Percentiles rank a stretch among this genome's conserved stretches.
Conservation (phyloP, 2,329 filamentous ascomycete genomes). For the Fusarium scirpi region DNA sequence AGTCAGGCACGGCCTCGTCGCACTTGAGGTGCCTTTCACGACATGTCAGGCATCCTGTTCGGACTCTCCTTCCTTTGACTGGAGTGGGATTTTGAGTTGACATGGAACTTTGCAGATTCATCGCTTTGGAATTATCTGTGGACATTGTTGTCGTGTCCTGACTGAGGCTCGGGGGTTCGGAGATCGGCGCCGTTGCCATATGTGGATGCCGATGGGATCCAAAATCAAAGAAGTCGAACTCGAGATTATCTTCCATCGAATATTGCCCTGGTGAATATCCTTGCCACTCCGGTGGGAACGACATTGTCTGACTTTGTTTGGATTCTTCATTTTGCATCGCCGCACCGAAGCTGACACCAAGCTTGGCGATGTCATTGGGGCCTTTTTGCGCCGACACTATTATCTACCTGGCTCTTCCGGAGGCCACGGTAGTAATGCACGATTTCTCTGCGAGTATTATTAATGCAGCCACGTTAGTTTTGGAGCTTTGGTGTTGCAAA, state of each 20-base stretch:
- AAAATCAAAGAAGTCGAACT: slow-evolving; percentile 14
- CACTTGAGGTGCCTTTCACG: slow-evolving; percentile 91
- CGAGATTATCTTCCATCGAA: slow-evolving; percentile 7
- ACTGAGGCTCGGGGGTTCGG: slow-evolving; percentile 21
- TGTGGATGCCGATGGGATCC: slow-evolving; percentile 18
- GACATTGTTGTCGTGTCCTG: slow-evolving; percentile 12
- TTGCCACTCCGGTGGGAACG: slow-evolving; percentile 29
- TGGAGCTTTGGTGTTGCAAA: slow-evolving; percentile 1
- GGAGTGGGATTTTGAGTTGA: slow-evolving; percentile 23
- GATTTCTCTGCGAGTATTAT: slow-evolving; percentile 2
- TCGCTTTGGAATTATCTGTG: slow-evolving; percentile 22
- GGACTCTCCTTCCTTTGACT: slow-evolving; percentile 75
- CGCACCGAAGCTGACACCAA: slow-evolving; percentile 38
- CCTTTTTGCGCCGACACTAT: slow-evolving; percentile 33
- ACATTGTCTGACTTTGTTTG: slow-evolving; percentile 32
- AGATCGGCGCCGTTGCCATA: slow-evolving; percentile 8
- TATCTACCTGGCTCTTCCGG: slow-evolving; percentile 22
- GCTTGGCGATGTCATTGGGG: slow-evolving; percentile 37
- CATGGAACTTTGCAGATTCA: slow-evolving; percentile 25
- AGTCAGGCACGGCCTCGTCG: slow-evolving; percentile 76
- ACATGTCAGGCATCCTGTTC: slow-evolving; percentile 92
- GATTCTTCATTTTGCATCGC: slow-evolving; percentile 45
- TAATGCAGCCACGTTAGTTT: background rate
- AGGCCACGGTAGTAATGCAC: slow-evolving; percentile 18
- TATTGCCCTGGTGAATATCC: slow-evolving; percentile 22